phyloP scores from a whole-genome alignment of 1,284 basidiomycete genomes.

The Exobasidium cylindrosporum region DNA sequence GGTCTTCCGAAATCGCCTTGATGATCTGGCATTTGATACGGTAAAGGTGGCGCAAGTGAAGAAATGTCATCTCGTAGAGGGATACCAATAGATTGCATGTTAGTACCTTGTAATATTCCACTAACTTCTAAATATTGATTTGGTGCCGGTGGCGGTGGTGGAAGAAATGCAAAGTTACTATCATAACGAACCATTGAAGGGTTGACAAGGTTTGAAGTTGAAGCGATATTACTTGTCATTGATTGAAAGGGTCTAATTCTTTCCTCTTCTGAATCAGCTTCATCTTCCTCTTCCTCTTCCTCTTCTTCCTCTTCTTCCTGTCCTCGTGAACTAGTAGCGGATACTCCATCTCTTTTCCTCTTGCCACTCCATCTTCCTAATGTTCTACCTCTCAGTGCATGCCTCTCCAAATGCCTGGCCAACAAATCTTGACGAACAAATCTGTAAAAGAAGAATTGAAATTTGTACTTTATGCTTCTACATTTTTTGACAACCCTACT shows the following conservation, averaged over 20 bases:
- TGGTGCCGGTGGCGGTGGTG: not conserved
- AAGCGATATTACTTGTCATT: not conserved
- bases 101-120: not conserved
- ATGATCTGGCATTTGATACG: constrained; percentile 4
- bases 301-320: constrained; percentile 16
- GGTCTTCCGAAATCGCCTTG: not conserved
- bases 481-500: too few species aligned
- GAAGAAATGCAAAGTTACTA: not conserved
- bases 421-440: constrained; percentile 42
- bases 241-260: not conserved
- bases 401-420: constrained; percentile 37
- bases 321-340: constrained; percentile 3
- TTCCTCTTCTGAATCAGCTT: not conserved
- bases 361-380: constrained; percentile 39
- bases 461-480: too few species aligned
- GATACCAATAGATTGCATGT: not conserved
- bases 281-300: constrained; percentile 12
- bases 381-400: constrained; percentile 33
- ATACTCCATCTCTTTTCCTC: constrained; percentile 24
- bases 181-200: constrained; percentile 1
- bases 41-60: constrained; percentile 2
- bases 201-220: not conserved
- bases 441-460: not conserved
- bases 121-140: not conserved
- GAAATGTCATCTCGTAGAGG: not conserved